Conservation (phyloP, 768 basidiomycete genomes). For the Hirschioporus abietinus region DNA sequence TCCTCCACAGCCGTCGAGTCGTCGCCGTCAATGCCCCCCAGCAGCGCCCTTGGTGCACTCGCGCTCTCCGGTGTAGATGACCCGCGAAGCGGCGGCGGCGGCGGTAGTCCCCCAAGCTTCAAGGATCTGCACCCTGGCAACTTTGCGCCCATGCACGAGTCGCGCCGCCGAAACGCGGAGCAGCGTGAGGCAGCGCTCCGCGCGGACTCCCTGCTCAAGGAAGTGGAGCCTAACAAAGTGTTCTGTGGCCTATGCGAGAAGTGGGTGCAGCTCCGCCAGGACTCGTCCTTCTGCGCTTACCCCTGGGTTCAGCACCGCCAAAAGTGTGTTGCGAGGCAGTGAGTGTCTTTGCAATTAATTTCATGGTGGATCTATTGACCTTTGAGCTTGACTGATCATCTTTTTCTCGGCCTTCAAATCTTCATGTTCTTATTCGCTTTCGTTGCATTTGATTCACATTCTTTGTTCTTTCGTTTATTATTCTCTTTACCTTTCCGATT, state of each 20-base stretch:
- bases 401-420: too few species aligned
- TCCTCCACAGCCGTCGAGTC: background rate
- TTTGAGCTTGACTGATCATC: background rate
- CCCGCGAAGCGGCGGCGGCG: background rate
- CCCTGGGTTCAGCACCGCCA: constrained; percentile 76
- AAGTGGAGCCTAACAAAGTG: constrained; percentile 70
- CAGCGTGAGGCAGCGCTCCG: constrained; percentile 69
- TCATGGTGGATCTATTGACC: background rate
- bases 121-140: constrained; percentile 55
- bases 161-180: constrained; percentile 70
- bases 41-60: constrained; percentile 11
- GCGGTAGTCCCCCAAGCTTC: constrained; percentile 29
- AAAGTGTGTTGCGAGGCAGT: constrained; percentile 73
- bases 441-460: constrained; percentile 1
- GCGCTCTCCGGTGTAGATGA: constrained; percentile 6
- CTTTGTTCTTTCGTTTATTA: constrained; percentile 5
- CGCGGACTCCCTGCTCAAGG: constrained; percentile 56
- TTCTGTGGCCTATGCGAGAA: constrained; percentile 73
- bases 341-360: constrained; percentile 24
- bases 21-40: constrained; percentile 23
- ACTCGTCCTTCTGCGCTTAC: constrained; percentile 74
- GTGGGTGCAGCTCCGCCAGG: constrained; percentile 80
- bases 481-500: background rate
- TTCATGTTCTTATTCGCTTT: constrained; percentile 3
- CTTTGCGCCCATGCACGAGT: constrained; percentile 53